phyloP scores from a whole-genome alignment of 2,329 filamentous ascomycete genomes.

The Sclerotinia glacialis region DNA sequence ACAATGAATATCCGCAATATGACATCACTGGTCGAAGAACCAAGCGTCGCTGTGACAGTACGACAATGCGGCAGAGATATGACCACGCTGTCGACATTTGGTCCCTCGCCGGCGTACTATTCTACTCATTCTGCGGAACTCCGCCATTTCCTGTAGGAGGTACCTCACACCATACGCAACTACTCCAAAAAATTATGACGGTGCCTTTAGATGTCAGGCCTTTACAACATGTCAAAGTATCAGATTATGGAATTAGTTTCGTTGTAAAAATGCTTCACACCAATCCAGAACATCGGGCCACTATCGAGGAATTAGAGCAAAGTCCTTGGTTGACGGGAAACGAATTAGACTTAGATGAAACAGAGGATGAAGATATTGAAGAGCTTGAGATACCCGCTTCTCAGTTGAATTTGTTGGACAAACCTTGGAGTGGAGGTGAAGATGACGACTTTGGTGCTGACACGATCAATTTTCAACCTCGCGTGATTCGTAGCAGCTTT shows the following conservation, averaged over 20 bases:
- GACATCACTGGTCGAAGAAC: conserved; percentile 62
- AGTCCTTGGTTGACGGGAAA: conserved; percentile 67
- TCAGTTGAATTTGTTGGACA: conserved; percentile 35
- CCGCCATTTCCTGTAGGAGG: conserved; percentile 82
- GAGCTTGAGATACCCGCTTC: conserved; percentile 35
- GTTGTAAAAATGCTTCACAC: conserved; percentile 75
- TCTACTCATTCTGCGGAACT: conserved; percentile 73
- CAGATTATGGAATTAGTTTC: conserved; percentile 68
- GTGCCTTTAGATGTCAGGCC: conserved; percentile 64
- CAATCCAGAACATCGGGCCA: conserved; percentile 75
- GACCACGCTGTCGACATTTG: conserved; percentile 92
- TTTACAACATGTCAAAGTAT: conserved; percentile 58
- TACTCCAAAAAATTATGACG: conserved; percentile 85
- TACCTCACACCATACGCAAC: conserved; percentile 66
- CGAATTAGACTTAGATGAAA: conserved; percentile 30
- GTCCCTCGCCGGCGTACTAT: conserved; percentile 91
- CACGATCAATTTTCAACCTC: conserved; percentile 31
- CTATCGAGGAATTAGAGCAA: conserved; percentile 64
- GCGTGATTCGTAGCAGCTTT: conserved; percentile 37
- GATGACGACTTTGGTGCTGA: conserved; percentile 30
- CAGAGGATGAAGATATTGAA: conserved; percentile 32
- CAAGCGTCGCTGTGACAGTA: conserved; percentile 42
- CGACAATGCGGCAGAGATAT: conserved; percentile 60
- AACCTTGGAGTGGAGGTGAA: conserved; percentile 22
- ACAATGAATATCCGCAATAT: conserved; percentile 67